Evolutionary conservation across 306 rosid species (phyloP), one percentile per base, ranked within the genome.

Genomic region (Hippophae tibetana): DNA sequence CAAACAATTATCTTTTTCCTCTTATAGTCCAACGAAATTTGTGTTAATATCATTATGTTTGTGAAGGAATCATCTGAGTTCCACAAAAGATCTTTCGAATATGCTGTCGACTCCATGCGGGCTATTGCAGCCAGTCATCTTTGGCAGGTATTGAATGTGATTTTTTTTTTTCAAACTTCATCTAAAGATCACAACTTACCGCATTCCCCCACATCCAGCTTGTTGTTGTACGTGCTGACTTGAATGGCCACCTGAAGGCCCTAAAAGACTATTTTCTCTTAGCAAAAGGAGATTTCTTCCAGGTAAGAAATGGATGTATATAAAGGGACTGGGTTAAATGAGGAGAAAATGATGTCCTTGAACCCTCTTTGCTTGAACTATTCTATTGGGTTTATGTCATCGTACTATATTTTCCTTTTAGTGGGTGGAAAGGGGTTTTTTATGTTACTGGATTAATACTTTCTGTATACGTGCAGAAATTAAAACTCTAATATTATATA

Each of bases 231-330:
- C 97, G 94, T 5, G 94, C 97, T 72, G 90, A 93, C 81, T 83
- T 93, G 78, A 88, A 75, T 79, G 99, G 95, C 58, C 97, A 93
- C 79, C 73, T 93, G 74, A 88, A 78, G 78, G 95, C 97, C 65
- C 65, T 93, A 64, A 93, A 93, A 75, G 99, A 88, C 76, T 93
- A 93, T 73, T 93, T 88, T 76, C 89, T 93, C 74, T 70, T 88
- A 69, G 99, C 95, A 57, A 93, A 93, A 88, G 99, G 99, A 66
- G 99, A 86, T 72, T 88, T 93, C 74, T 93, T 88, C 81, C 97
- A 84, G 97, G 97, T 93, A 80, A 77, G 59, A 50, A 51, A 56
- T 60, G 78, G 68, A 61, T 57, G 9, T 61, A 61, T 71, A 48
- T 47, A 13, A n/a, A 42, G 63, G 53, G 3, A 31, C 38, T 1